Conservation (phyloP, 2,329 filamentous ascomycete species). For the Sclerotinia minor region DNA sequence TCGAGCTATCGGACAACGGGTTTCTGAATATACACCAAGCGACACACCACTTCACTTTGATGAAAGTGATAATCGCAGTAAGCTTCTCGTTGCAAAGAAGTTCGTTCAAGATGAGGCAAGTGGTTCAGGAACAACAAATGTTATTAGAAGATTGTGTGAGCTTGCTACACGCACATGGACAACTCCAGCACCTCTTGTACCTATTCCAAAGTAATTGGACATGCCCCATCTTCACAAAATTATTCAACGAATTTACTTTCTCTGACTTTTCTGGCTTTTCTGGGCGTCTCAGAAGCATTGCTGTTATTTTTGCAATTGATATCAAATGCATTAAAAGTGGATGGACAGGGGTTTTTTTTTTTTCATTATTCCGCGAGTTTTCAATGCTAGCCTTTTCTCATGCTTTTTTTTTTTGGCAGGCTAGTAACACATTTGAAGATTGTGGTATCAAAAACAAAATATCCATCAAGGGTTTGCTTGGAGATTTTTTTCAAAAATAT, state of each 20-base stretch:
- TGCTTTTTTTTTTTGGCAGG: not conserved
- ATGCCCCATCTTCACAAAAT: not conserved
- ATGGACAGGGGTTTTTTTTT: slow-evolving; percentile 4
- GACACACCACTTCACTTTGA: slow-evolving; percentile 60
- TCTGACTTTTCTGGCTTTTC: slow-evolving; percentile 3
- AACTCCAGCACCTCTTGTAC: slow-evolving; percentile 23
- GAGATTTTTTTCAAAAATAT: slow-evolving; percentile 8
- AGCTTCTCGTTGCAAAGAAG: slow-evolving; percentile 67
- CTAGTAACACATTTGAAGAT: slow-evolving; percentile 4
- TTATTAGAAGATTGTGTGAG: slow-evolving; percentile 68
- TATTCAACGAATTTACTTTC: slow-evolving; percentile 22
- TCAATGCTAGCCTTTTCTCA: slow-evolving; percentile 5
- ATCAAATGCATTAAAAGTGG: slow-evolving; percentile 22
- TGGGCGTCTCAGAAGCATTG: slow-evolving; percentile 21
- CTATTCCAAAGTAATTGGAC: slow-evolving; percentile 21
- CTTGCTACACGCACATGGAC: slow-evolving; percentile 55
- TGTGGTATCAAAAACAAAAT: slow-evolving; percentile 11
- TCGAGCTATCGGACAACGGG: slow-evolving; percentile 69
- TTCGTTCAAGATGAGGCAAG: slow-evolving; percentile 67
- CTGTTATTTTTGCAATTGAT: slow-evolving; percentile 15
- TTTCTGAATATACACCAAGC: slow-evolving; percentile 58
- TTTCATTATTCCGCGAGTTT: not conserved
- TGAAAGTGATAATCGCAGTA: slow-evolving; percentile 66
- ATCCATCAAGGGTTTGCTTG: slow-evolving; percentile 3
- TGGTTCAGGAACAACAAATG: slow-evolving; percentile 71